These are phyloP conservation scores for Chrysanthemum makinoi DNA, from an alignment of 129 eudicot genomes.

Conservation along the genomic window DNA sequence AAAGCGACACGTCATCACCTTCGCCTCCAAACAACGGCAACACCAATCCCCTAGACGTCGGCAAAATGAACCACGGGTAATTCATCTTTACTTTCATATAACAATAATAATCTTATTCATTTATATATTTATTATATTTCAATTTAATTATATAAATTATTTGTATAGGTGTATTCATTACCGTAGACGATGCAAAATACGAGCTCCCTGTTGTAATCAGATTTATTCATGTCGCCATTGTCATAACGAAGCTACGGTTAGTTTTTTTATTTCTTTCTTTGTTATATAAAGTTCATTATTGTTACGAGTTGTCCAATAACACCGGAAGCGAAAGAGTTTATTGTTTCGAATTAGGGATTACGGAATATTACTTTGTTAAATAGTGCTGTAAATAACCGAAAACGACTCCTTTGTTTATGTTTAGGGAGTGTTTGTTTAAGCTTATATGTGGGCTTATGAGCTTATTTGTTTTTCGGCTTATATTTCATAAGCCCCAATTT, in stretches of 20 bases:
- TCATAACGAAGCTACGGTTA: constrained; percentile 82
- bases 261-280: background rate
- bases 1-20: constrained; percentile 17
- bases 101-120: background rate
- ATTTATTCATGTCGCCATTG: constrained; percentile 89
- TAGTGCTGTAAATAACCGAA: too few species aligned
- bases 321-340: too few species aligned
- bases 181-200: constrained; percentile 76
- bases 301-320: too few species aligned
- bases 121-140: background rate
- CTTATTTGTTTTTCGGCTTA: background rate
- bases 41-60: constrained; percentile 36
- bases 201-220: constrained; percentile 84
- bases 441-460: too few species aligned
- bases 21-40: background rate
- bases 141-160: background rate
- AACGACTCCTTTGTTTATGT: too few species aligned
- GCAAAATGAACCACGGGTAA: constrained; percentile 65
- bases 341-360: too few species aligned
- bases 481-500: too few species aligned
- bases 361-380: too few species aligned
- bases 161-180: constrained; percentile 71
- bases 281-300: too few species aligned
- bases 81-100: background rate
- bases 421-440: too few species aligned